A percentile compares a stretch with the other conserved stretches of the same genome.
Evolutionary conservation across 176 grass and related monocot species (phyloP).

Genomic region (Carex scoparia): DNA sequence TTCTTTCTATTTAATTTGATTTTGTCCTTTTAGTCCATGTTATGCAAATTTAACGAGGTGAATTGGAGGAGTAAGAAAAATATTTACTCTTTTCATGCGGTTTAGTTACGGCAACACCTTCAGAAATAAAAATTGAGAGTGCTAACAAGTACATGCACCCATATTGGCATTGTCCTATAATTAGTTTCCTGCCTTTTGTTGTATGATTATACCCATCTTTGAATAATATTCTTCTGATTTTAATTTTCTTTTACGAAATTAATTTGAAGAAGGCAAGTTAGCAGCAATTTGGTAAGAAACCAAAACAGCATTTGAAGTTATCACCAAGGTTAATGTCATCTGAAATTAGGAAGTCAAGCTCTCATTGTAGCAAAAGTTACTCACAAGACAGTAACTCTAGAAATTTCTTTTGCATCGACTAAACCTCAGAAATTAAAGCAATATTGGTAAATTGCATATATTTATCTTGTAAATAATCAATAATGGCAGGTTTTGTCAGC

Average conservation of each 20-base stretch:
- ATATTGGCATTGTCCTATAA: background rate
- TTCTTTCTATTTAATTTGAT: slow-evolving; percentile 1
- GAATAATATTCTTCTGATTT: background rate
- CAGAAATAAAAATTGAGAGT: background rate
- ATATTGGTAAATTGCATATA: background rate
- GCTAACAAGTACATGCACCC: background rate
- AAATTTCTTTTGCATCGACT: background rate
- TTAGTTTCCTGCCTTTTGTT: background rate
- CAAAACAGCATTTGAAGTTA: background rate
- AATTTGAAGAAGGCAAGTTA: background rate
- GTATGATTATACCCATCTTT: background rate
- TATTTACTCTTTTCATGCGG: background rate
- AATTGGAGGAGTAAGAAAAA: background rate
- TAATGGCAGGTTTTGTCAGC: slow-evolving; percentile 42
- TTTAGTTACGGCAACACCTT: background rate
- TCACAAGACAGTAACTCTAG: no score
- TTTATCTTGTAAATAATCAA: background rate
- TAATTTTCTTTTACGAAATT: background rate
- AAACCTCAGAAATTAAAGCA: background rate
- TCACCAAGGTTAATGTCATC: background rate
- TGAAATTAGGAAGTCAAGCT: background rate
- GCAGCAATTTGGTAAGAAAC: background rate
- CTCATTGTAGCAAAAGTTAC: background rate
- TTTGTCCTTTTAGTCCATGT: background rate
- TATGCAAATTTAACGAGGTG: background rate